Conservation (phyloP, 2,329 filamentous ascomycete genomes). For the Endoconidiophora laricicola region DNA sequence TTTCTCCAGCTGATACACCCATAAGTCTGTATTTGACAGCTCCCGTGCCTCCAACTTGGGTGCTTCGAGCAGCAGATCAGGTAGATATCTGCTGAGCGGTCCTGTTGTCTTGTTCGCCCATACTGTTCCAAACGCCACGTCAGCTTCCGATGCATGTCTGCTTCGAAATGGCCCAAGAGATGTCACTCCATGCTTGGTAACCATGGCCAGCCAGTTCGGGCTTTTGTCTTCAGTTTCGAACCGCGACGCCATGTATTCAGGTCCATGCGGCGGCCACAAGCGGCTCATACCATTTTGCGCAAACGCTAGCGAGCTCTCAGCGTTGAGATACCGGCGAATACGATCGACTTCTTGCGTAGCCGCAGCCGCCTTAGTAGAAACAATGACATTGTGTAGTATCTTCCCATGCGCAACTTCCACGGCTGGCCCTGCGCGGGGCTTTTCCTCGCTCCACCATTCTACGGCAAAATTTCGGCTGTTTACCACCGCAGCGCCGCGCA, state of each 20-base stretch:
- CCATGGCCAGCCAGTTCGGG: conserved; percentile 58
- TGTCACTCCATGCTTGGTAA: conserved; percentile 40
- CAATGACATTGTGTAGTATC: conserved; percentile 53
- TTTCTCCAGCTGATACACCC: conserved; percentile 64
- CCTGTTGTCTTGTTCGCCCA: conserved; percentile 16
- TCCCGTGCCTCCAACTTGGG: conserved; percentile 26
- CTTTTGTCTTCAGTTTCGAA: conserved; percentile 20
- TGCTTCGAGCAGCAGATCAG: conserved; percentile 25
- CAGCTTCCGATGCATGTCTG: conserved; percentile 33
- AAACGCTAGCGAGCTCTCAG: conserved; percentile 59
- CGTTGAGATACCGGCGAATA: conserved; percentile 44
- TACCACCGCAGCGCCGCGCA: conserved; percentile 20
- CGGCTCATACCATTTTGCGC: conserved; percentile 77
- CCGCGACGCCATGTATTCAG: conserved; percentile 25
- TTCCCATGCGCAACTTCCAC: conserved; percentile 25
- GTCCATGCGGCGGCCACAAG: conserved; percentile 37
- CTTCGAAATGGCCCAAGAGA: conserved; percentile 34
- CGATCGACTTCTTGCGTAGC: conserved; percentile 44
- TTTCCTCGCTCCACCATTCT: conserved; percentile 37
- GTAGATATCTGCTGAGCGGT: conserved; percentile 21
- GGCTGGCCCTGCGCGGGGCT: conserved; percentile 22
- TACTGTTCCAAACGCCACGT: conserved; percentile 32
- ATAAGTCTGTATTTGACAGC: conserved; percentile 29
- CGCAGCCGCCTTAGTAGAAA: conserved; percentile 58
- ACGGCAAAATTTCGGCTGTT: conserved; percentile 27